A percentile compares a stretch with the other conserved stretches of the same genome.
These are phyloP conservation scores for Thielaviopsis musarum DNA, from an alignment of 2,329 filamentous ascomycete genomes.

Conservation along the genomic window DNA sequence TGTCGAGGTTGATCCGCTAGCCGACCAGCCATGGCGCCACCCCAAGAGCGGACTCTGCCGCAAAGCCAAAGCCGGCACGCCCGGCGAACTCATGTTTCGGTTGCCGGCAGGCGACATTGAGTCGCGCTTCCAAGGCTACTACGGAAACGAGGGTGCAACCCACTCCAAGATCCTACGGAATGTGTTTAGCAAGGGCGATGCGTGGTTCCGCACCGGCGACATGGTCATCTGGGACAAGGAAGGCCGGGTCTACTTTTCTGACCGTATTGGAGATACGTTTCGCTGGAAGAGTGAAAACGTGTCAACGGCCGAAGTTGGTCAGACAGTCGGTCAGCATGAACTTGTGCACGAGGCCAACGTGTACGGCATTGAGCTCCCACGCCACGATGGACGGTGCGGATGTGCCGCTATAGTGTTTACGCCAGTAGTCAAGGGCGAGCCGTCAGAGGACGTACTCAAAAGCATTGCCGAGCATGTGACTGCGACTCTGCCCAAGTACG, in stretches of 20 bases:
- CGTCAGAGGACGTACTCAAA: conserved; percentile 29
- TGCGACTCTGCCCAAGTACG: conserved; percentile 50
- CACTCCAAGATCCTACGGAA: conserved; percentile 56
- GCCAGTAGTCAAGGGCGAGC: conserved; percentile 23
- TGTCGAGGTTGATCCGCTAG: conserved; percentile 55
- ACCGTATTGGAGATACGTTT: conserved; percentile 65
- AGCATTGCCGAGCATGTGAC: conserved; percentile 44
- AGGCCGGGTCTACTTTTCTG: conserved; percentile 62
- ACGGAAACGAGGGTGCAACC: conserved; percentile 54
- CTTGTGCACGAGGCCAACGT: conserved; percentile 65
- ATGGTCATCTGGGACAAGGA: conserved; percentile 54
- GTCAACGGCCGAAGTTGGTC: conserved; percentile 65
- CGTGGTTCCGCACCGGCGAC: conserved; percentile 75
- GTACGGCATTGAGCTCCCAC: conserved; percentile 63
- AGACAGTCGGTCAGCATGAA: conserved; percentile 50
- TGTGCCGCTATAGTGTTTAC: conserved; percentile 55
- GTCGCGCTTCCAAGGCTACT: conserved; percentile 66
- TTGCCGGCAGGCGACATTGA: conserved; percentile 48
- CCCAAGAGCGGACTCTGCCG: conserved; percentile 52
- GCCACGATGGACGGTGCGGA: conserved; percentile 70
- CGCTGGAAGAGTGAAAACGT: conserved; percentile 76
- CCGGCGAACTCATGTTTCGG: conserved; percentile 61
- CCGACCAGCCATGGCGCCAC: conserved; percentile 50
- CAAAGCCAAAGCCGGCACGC: conserved; percentile 37
- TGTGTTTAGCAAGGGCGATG: conserved; percentile 60